Evolutionary conservation across 257 asterid genomes (phyloP), one percentile per base, ranked within the genome.

Genomic region (Misopates orontium): DNA sequence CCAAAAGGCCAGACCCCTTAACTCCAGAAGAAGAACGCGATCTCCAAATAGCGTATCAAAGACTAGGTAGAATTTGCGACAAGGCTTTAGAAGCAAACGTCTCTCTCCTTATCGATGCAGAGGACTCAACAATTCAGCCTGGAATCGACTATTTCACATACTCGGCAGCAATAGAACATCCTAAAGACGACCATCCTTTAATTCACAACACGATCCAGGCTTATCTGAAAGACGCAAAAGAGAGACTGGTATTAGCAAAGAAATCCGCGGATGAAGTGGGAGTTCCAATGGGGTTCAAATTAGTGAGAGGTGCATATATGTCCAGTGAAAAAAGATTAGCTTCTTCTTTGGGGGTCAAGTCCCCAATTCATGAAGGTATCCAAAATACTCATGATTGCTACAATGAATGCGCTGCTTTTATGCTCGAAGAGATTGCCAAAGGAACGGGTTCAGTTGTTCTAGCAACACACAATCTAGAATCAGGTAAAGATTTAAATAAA

Each of bases 251-350:
- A 6, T 48, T 24, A 3, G 81, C 91, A 0, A 81, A 87, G 72
- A 75, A 44, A 28, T 83, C 84, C 11, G 96, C 97, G 0, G 93
- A 82, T 23, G 55, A 56, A 56, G 49, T 75, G 76, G 82, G 85
- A 50, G 74, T 91, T 0, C 89, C 87, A 0, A 28, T 90, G 32
- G 97, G 99, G 20, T 80, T 94, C 49, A 90, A 94, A 61, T 58
- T 94, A 42, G 99, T 94, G 20, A 72, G 98, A 21, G 96, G 98
- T 0, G 98, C 96, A 1, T 91, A 91, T 49, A 76, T 91, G 95
- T 66, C 83, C 11, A 75, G 73, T 10, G 99, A 94, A 53, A 79
- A 54, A 1, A 56, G 36, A 5, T 1, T 76, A 8, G 92, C 99
- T 39, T 56, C 45, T 54, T 66, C 72, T 0, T 58, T 78, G 10